Evolutionary conservation across 306 rosid species (phyloP).

Genomic region (Pyrus bretschneideri): DNA sequence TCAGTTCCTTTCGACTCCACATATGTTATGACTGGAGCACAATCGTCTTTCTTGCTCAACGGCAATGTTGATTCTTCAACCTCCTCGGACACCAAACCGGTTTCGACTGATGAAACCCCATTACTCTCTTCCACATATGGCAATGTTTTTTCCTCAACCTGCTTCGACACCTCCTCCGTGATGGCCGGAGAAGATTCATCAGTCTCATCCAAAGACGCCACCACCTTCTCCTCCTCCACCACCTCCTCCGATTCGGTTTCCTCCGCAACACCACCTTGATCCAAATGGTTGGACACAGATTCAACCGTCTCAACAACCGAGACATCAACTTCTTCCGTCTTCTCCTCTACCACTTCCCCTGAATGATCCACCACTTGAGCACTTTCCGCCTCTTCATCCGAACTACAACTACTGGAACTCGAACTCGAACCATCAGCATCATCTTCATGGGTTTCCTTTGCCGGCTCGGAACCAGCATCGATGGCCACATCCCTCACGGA

Average conservation of each 20-base stretch:
- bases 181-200: background rate
- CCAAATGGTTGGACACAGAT: background rate
- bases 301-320: slow-evolving; percentile 15
- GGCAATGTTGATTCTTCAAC: slow-evolving; percentile 18
- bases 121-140: background rate
- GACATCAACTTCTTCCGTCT: slow-evolving; percentile 1
- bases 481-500: slow-evolving; percentile 7
- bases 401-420: background rate
- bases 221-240: slow-evolving; percentile 9
- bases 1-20: slow-evolving; percentile 19
- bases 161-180: background rate
- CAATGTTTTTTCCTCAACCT: slow-evolving; percentile 9
- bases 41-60: background rate
- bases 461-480: slow-evolving; percentile 8
- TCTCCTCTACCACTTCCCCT: slow-evolving; percentile 1
- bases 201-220: slow-evolving; percentile 1
- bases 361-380: slow-evolving; percentile 8
- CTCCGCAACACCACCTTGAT: background rate
- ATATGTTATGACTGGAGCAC: slow-evolving; percentile 10
- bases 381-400: slow-evolving; percentile 14
- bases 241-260: background rate
- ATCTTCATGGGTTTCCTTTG: background rate
- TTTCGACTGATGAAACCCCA: slow-evolving; percentile 1
- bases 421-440: slow-evolving; percentile 4
- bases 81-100: slow-evolving; percentile 25